Evolutionary conservation across 306 rosid genomes (phyloP), one percentile per base, ranked within the genome.

Genomic region (Begonia fuchsioides): DNA sequence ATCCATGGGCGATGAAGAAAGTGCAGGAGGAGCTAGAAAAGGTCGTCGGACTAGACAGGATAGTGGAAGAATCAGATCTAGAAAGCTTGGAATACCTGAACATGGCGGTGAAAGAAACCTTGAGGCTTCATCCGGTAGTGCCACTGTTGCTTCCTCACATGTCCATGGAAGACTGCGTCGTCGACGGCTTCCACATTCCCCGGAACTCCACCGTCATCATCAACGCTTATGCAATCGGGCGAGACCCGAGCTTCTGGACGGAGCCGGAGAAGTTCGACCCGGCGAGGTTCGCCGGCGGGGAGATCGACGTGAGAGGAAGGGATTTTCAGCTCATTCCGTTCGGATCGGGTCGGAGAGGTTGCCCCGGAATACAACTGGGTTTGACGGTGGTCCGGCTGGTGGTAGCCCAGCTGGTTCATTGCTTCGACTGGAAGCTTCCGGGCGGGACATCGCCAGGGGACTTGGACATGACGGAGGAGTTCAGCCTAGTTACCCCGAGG

Each of bases 41-140:
- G 1, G 70, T 76, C 49, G 82, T 79, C 5, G 82, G 87, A 8
- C 53, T 66, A 55, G 66, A 79, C 65, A 78, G 79, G 39, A 61
- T 19, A 54, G 84, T 78, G 59, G 76, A 71, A 26, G 84, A 78
- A 73, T 60, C 79, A 32, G 82, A 82, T 65, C 64, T 82, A 58
- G 70, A 58, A 8, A 66, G 61, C 13, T 47, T 83, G 1, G 12
- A 47, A 1, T 47, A 56, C 59, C 54, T 82, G 46, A 57, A 73
- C 47, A 73, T 68, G 87, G 76, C 75, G 14, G 17, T 78, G 9
- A 79, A 78, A 44, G 94, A 83, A 64, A 71, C 58, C 57, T 0
- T 73, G 17, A 71, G 94, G 69, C 13, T 76, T 11, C 94, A 79
- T 55, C 82, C 94, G 3, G 70, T 69, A 38, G 84, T 44, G 19